Base-by-base conservation (phyloP, 2,329 filamentous ascomycete genomes). In the Seiridium unicorne region DNA sequence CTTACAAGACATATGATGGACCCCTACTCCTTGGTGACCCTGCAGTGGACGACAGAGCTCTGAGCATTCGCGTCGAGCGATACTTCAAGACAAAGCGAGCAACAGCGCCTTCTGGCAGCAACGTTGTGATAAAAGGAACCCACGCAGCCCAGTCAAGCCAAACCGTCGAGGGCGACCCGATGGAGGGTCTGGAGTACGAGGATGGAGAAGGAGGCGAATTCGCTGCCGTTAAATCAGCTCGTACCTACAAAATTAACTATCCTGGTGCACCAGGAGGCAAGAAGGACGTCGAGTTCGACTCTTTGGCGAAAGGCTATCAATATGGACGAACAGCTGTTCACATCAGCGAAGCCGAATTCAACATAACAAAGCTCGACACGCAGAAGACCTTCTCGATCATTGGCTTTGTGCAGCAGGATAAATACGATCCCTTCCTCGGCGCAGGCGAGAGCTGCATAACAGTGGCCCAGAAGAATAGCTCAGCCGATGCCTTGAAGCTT, bases 291-390 rank as follows among this genome's bases (percentile, higher is more conserved):
- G 86, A 90, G 35, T 87, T 87, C 60, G 93, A 96, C 11, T 86
- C 92, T 13, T 81, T 99, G 44, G 92, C 92, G n/a, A 96, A 93
- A 72, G 95, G 95, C 0, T 99, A 94, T 69, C 89, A 92, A 69
- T 99, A 99, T 72, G 95, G 95, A 51, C 85, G 93, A 60, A 97
- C 94, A 0, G 92, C 91, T 2, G 94, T 99, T 1, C 89, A 90
- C 65, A 97, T 99, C 66, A 91, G 87, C 65, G 89, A 93, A 66
- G 90, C 90, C 0, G 94, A 99, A 68, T 84, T 89, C 72, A 92
- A 93, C 66, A 87, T 97, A 60, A 96, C 92, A n/a, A 93, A 90
- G 64, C 82, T 97, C 40, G 89, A 96, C 68, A 95, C 92, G 0
- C 75, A 78, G 8, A 88, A 90, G 61, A 83, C 84, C 6, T 87